Evolutionary conservation across 2,329 filamentous ascomycete species (phyloP), one percentile per base, ranked within the genome.

Genomic region (Calonectria pauciramosa): DNA sequence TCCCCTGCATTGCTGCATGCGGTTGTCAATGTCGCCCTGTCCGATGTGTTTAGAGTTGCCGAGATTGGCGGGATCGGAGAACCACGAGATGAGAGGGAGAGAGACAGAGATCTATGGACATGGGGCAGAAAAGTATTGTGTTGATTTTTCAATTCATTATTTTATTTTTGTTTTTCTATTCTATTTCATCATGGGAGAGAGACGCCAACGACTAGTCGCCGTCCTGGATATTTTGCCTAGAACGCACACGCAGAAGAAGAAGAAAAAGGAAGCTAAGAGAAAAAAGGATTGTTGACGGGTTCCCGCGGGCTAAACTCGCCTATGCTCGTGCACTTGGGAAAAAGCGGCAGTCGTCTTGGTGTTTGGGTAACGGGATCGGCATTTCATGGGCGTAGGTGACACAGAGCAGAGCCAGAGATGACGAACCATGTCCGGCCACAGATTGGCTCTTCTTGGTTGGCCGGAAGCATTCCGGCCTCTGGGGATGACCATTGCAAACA

Each of bases 401-500:
- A 41, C 56, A 63, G 30, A 13, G 10, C 4, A 10, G 8, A 5
- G 41, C 4, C 20, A 18, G 44, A 28, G 49, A 49, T 78, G 74
- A 79, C 80, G 78, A 75, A 75, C 44, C 76, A 71, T 79, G 80
- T 73, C 78, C 78, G 79, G 75, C 75, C 74, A 71, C 59, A 26
- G 51, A 71, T 71, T 69, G 73, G 80, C 78, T 74, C 59, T 71
- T 60, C 71, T 28, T 63, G 34, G 56, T 63, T 82, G 82, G 82
- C 82, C 82, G 83, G 82, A 84, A 84, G 67, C 2, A 65, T 84
- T 84, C 83, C 83, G 83, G 83, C 83, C 82, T 63, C 23, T 47
- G 9, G 20, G 44, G 56, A 41, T 13, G 34, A 81, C 74, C 54
- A 68, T 71, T 77, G 80, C 77, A 81, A 59, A 77, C 79, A 80